phyloP scores from a whole-genome alignment of 129 eudicot genomes.

The Flaveria bidentis region DNA sequence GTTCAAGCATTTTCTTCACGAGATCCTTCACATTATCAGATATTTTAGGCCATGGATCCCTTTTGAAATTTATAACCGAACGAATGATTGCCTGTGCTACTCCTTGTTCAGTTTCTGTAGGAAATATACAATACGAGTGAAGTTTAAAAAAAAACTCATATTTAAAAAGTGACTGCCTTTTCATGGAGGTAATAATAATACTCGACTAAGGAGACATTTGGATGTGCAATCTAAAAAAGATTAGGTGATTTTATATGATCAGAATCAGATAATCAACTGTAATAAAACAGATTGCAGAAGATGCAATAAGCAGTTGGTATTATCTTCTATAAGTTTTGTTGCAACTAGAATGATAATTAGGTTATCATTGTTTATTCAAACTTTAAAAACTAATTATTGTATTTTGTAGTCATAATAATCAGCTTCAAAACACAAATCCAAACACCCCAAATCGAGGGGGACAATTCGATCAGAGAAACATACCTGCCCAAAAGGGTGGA shows the following conservation, averaged over 20 bases:
- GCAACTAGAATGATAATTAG: not conserved
- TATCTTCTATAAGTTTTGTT: not conserved
- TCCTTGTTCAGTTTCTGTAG: conserved; percentile 82
- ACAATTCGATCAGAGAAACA: conserved; percentile 7
- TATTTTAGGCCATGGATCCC: conserved; percentile 92
- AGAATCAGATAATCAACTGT: too few relatives aligned
- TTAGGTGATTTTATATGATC: too few relatives aligned
- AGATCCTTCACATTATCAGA: conserved; percentile 96
- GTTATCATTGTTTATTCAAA: not conserved
- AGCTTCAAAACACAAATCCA: not conserved
- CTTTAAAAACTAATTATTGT: not conserved
- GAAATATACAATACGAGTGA: not conserved
- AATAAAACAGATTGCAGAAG: too few relatives aligned
- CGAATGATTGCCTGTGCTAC: conserved; percentile 90
- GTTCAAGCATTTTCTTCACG: conserved; percentile 89
- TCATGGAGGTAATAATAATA: not conserved
- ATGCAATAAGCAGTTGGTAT: too few relatives aligned
- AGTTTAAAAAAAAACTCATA: not conserved
- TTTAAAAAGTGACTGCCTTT: conserved; percentile 1
- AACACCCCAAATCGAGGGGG: not conserved
- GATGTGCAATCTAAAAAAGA: too few relatives aligned
- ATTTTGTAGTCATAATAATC: not conserved
- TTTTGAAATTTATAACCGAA: conserved; percentile 68
- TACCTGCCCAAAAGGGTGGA: conserved; percentile 96
- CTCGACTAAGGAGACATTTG: too few relatives aligned